A percentile compares a stretch with the other conserved stretches of the same genome.
These are phyloP conservation scores for Macaranga tanarius DNA, from an alignment of 441 rosid species.

Conservation along the genomic window DNA sequence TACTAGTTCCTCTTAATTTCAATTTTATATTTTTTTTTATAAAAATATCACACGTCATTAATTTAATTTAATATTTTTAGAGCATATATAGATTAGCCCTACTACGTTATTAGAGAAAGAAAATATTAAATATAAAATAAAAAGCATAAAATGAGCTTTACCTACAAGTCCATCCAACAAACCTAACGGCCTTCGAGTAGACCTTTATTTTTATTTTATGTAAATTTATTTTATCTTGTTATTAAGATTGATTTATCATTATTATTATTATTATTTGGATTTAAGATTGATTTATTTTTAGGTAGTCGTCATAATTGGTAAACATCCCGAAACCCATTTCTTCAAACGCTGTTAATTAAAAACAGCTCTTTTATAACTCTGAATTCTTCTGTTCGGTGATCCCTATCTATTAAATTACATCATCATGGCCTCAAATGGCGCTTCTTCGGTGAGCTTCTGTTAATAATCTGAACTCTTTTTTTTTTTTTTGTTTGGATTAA, in stretches of 20 bases:
- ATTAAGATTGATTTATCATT: too few relatives aligned
- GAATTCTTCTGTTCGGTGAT: neutral
- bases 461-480: neutral
- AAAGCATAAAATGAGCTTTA: neutral
- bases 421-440: slow-evolving; percentile 78
- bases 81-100: too few relatives aligned
- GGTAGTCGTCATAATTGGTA: neutral
- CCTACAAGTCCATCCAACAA: slow-evolving; percentile 50
- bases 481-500: neutral
- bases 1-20: too few relatives aligned
- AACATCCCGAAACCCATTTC: slow-evolving; percentile 8
- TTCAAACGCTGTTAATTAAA: neutral
- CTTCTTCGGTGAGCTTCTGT: slow-evolving; percentile 58
- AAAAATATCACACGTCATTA: too few relatives aligned
- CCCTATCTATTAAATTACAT: slow-evolving; percentile 4
- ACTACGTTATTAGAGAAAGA: too few relatives aligned
- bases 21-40: too few relatives aligned
- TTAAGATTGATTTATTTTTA: too few relatives aligned
- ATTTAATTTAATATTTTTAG: too few relatives aligned
- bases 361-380: neutral
- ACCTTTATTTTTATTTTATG: slow-evolving; percentile 2
- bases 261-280: neutral
- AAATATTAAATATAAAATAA: too few relatives aligned
- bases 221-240: too few relatives aligned
- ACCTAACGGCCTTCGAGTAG: slow-evolving; percentile 45